A percentile compares a stretch with the other conserved stretches of the same genome.
Conservation (phyloP, 306 rosid genomes). For the Echinosophora koreensis region DNA sequence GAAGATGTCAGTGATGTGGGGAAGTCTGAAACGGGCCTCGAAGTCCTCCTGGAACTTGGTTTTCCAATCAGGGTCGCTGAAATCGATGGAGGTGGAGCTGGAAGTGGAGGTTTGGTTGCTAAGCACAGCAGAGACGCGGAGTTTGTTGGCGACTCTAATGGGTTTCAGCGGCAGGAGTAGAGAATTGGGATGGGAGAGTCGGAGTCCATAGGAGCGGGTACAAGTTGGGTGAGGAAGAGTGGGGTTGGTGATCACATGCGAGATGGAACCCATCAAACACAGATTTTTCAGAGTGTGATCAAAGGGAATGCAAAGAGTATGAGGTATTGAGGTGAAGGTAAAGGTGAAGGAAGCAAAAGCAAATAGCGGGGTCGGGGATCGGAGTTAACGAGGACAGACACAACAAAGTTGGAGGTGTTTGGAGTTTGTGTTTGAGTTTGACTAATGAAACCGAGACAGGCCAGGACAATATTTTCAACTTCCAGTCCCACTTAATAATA, state of each 20-base stretch:
- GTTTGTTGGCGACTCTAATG: conserved; percentile 20
- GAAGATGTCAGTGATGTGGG: conserved; percentile 81
- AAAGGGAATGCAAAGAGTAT: no score
- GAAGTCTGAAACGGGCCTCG: conserved; percentile 78
- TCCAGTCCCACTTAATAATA: no score
- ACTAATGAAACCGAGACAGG: no score
- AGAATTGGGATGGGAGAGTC: conserved; percentile 29
- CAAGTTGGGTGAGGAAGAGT: conserved; percentile 44
- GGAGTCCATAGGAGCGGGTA: not conserved
- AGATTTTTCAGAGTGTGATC: conserved; percentile 19
- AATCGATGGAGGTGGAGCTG: conserved; percentile 55
- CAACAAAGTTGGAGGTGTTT: no score
- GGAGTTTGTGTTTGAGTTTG: no score
- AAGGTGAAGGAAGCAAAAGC: no score
- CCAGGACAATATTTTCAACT: no score
- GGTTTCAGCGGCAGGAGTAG: not conserved
- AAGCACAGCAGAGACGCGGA: conserved; percentile 44
- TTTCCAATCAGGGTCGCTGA: conserved; percentile 90
- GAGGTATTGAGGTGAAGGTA: no score
- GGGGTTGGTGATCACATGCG: conserved; percentile 57
- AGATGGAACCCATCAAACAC: conserved; percentile 66
- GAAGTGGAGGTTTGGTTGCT: conserved; percentile 31
- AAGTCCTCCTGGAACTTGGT: conserved; percentile 77
- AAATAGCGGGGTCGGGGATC: no score
- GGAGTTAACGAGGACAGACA: no score